A percentile compares a stretch with the other conserved stretches of the same genome.
phyloP scores from a whole-genome alignment of 345 rosid genomes.

The Acer campestre region DNA sequence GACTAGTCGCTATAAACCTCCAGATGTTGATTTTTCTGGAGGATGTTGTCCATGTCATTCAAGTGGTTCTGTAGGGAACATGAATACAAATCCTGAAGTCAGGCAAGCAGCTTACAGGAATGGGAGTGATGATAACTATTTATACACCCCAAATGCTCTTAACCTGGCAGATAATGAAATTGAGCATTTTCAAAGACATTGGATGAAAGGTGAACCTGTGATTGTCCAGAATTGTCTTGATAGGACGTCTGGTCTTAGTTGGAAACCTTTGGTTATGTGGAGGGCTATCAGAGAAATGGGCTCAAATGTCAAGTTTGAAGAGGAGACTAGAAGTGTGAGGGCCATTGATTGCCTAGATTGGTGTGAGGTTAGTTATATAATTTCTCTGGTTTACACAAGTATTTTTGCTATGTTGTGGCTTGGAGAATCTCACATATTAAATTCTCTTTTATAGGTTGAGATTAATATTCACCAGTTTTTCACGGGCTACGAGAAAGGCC shows the following conservation, averaged over 20 bases:
- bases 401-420: background rate
- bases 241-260: conserved; percentile 66
- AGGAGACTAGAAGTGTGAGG: conserved; percentile 36
- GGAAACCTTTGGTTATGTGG: conserved; percentile 89
- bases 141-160: conserved; percentile 58
- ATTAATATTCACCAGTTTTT: conserved; percentile 54
- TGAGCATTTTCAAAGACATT: conserved; percentile 74
- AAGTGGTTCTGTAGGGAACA: conserved; percentile 8
- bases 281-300: conserved; percentile 55
- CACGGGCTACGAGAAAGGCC: conserved; percentile 38
- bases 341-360: conserved; percentile 69
- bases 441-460: conserved; percentile 40
- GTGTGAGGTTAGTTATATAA: conserved; percentile 42
- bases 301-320: conserved; percentile 7
- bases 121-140: conserved; percentile 53
- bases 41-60: background rate
- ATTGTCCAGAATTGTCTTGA: conserved; percentile 60
- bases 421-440: background rate
- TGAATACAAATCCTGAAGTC: conserved; percentile 9
- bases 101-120: conserved; percentile 63
- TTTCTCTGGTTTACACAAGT: background rate
- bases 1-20: conserved; percentile 1
- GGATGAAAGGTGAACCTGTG: conserved; percentile 80
- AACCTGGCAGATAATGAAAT: conserved; percentile 42
- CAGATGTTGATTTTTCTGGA: background rate